phyloP scores from a whole-genome alignment of 495 filamentous ascomycete species.

The Neurospora hispaniola region DNA sequence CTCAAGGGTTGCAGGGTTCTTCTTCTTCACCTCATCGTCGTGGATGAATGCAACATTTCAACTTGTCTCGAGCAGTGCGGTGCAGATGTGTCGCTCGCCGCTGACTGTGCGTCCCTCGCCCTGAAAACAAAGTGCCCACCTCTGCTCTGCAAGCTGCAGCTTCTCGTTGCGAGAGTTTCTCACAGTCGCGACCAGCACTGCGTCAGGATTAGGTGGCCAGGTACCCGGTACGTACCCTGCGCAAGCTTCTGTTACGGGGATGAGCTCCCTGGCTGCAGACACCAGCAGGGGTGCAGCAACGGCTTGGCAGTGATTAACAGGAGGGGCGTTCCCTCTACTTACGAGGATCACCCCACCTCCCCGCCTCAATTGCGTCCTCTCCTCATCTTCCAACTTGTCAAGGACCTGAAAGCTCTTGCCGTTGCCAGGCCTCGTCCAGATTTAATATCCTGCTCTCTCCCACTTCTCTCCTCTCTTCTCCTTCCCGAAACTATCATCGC shows the following conservation, averaged over 20 bases:
- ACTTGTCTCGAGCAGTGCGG: not conserved
- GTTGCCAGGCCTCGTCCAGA: conserved; percentile 1
- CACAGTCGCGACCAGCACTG: not conserved
- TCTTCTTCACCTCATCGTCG: not conserved
- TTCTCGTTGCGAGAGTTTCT: not conserved
- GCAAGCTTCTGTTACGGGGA: not conserved
- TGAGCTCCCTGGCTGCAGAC: not conserved
- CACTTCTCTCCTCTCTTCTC: not conserved
- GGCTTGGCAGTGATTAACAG: conserved; percentile 15
- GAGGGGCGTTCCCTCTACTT: conserved; percentile 9
- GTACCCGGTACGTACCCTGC: not conserved
- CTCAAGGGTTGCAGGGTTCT: not conserved
- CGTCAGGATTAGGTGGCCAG: not conserved
- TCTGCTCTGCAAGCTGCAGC: not conserved
- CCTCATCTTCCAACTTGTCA: conserved; percentile 5
- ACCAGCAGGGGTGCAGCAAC: not conserved
- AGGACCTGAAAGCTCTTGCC: conserved; percentile 14
- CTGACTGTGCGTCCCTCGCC: not conserved
- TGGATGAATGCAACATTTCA: not conserved
- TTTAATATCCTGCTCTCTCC: not conserved
- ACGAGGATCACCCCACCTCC: conserved; percentile 22
- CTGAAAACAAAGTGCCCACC: not conserved
- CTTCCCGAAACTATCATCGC: not conserved
- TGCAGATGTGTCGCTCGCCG: not conserved
- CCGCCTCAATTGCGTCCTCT: conserved; percentile 21